phyloP scores from a whole-genome alignment of 495 filamentous ascomycete genomes.

The Bathelium albidoporum region DNA sequence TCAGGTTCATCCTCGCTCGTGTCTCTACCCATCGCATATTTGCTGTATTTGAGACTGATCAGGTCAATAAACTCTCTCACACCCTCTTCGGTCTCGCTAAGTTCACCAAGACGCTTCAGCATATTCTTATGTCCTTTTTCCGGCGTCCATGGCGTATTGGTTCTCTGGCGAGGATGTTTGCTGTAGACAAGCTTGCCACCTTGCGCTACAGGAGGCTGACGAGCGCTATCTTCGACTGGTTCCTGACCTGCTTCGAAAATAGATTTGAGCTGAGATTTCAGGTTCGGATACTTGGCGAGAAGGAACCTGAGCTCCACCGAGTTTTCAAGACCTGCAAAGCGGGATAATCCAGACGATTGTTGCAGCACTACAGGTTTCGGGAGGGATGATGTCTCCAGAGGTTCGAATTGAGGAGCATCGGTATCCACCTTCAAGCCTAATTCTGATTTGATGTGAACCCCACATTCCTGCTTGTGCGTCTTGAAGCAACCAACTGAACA shows the following conservation, averaged over 20 bases:
- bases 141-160: conserved; percentile 21
- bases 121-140: conserved; percentile 27
- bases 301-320: conserved; percentile 22
- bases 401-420: conserved; percentile 7
- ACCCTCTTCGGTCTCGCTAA: conserved; percentile 15
- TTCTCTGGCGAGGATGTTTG: conserved; percentile 22
- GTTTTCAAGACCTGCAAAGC: conserved; percentile 24
- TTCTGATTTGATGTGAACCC: conserved; percentile 6
- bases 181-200: conserved; percentile 35
- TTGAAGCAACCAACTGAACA: conserved; percentile 25
- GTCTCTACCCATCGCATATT: background rate
- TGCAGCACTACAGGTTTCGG: conserved; percentile 4
- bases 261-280: conserved; percentile 20
- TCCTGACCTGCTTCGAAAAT: conserved; percentile 26
- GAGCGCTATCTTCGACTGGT: conserved; percentile 20
- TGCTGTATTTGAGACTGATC: conserved; percentile 17
- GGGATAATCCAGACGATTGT: conserved; percentile 17
- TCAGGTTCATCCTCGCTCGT: background rate
- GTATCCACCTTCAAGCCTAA: background rate
- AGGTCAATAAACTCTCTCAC: conserved; percentile 25
- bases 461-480: conserved; percentile 17
- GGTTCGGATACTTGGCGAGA: conserved; percentile 20
- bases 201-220: conserved; percentile 13
- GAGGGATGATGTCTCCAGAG: conserved; percentile 9
- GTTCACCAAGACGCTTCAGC: conserved; percentile 18